phyloP scores from a whole-genome alignment of 768 basidiomycete species.

The Scleroderma citrinum region DNA sequence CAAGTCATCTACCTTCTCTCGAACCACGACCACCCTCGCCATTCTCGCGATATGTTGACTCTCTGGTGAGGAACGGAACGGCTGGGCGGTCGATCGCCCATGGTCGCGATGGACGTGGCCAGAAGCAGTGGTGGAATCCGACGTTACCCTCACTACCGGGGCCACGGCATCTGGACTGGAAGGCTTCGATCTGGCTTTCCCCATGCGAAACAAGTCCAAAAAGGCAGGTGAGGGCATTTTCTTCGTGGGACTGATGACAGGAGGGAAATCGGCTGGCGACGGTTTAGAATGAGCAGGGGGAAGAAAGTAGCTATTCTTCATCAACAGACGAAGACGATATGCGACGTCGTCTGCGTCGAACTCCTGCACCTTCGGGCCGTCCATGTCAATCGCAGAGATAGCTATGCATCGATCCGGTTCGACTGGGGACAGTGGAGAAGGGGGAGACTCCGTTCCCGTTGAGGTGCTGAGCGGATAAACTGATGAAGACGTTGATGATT shows the following conservation, averaged over 20 bases:
- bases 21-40: conserved; percentile 73
- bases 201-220: conserved; percentile 66
- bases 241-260: conserved; percentile 25
- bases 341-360: conserved; percentile 75
- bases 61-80: conserved; percentile 24
- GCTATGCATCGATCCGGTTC: conserved; percentile 37
- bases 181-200: conserved; percentile 62
- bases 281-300: conserved; percentile 86
- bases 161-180: conserved; percentile 38
- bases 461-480: conserved; percentile 72
- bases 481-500: conserved; percentile 68
- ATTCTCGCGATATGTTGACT: conserved; percentile 28
- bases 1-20: conserved; percentile 75
- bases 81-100: conserved; percentile 34
- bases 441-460: conserved; percentile 56
- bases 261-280: conserved; percentile 56
- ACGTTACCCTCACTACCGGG: conserved; percentile 57
- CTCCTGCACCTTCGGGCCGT: conserved; percentile 43
- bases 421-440: conserved; percentile 56
- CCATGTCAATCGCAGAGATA: conserved; percentile 43
- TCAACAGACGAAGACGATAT: conserved; percentile 75
- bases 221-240: conserved; percentile 49
- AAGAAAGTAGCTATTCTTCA: conserved; percentile 85
- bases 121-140: conserved; percentile 53
- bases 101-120: conserved; percentile 34